Evolutionary conservation across 495 filamentous ascomycete genomes (phyloP), one percentile per base, ranked within the genome.

Genomic region (Tuber indicum): DNA sequence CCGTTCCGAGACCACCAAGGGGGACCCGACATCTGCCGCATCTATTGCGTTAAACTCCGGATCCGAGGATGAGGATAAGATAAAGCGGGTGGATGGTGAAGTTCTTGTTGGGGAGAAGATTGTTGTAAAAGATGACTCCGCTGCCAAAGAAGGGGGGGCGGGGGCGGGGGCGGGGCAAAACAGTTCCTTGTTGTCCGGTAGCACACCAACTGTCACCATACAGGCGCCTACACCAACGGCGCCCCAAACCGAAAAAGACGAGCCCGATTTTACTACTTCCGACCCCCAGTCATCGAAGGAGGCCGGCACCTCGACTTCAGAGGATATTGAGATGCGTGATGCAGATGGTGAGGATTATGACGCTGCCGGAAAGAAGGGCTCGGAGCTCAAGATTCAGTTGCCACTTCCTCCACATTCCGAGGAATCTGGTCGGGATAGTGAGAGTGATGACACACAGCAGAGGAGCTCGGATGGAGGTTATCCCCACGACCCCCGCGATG

Each of bases 181-280:
- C 17, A 44, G 47, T 23, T 43, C 73, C 41, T 72, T 75, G 77
- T 66, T 80, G 71, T 72, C 72, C 41, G 78, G 79, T 43, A 78
- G 70, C 49, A 80, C 77, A 70, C 78, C 78, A 32, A 80, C 71
- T 8, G 81, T 82, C 66, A 76, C 75, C 42, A 72, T 82, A 41
- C 75, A 82, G 69, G 77, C 81, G 39, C 81, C 81, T 36, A 82
- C 81, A 36, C 81, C 80, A 76, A 82, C 76, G 26, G 78, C 42
- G 46, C 76, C 70, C 3, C 21, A 32, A 74, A 62, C 43, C 66
- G 81, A 82, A 36, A 72, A 23, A 72, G 71, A 66, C 75, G 77
- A 72, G 39, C 81, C 69, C 43, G 47, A 49, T 43, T 41, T 75
- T 47, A 75, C 71, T 71, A 49, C 71, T 73, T 41, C 74, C 26